phyloP scores from a whole-genome alignment of 2,329 filamentous ascomycete genomes.

The Colletotrichum sidae region DNA sequence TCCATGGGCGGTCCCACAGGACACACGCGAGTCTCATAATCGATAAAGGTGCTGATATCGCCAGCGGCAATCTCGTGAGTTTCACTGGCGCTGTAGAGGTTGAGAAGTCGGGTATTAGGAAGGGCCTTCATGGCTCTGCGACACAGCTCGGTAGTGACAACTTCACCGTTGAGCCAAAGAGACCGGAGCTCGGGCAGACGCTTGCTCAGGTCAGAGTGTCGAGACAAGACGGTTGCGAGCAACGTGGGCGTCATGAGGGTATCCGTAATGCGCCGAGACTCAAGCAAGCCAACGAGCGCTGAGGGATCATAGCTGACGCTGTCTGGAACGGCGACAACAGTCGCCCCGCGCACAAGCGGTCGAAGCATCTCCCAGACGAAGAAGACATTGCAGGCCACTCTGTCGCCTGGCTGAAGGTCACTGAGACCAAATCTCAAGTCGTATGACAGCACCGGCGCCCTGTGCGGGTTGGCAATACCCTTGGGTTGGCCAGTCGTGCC shows the following conservation, averaged over 20 bases:
- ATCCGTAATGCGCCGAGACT: conserved; percentile 76
- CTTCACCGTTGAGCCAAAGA: conserved; percentile 85
- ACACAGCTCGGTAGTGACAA: conserved; percentile 82
- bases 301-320: conserved; percentile 82
- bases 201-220: conserved; percentile 73
- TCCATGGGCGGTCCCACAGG: conserved; percentile 79
- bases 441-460: conserved; percentile 80
- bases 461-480: conserved; percentile 83
- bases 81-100: conserved; percentile 86
- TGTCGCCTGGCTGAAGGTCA: conserved; percentile 77
- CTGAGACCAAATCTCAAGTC: conserved; percentile 77
- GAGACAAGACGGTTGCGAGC: conserved; percentile 77
- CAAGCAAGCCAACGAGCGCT: conserved; percentile 77
- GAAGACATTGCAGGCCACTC: conserved; percentile 89
- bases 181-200: conserved; percentile 75
- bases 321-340: conserved; percentile 80
- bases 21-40: conserved; percentile 73
- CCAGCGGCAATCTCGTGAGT: conserved; percentile 85
- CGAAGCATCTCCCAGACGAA: conserved; percentile 89
- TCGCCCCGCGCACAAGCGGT: conserved; percentile 80
- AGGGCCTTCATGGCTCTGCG: conserved; percentile 75
- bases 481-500: conserved; percentile 85
- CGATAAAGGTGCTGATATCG: conserved; percentile 76
- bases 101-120: conserved; percentile 77
- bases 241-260: conserved; percentile 88